Percentiles rank a stretch among this genome's conserved stretches.
These are phyloP conservation scores for Acrocalymma vagum DNA, from an alignment of 2,329 filamentous ascomycete species.

Conservation along the genomic window DNA sequence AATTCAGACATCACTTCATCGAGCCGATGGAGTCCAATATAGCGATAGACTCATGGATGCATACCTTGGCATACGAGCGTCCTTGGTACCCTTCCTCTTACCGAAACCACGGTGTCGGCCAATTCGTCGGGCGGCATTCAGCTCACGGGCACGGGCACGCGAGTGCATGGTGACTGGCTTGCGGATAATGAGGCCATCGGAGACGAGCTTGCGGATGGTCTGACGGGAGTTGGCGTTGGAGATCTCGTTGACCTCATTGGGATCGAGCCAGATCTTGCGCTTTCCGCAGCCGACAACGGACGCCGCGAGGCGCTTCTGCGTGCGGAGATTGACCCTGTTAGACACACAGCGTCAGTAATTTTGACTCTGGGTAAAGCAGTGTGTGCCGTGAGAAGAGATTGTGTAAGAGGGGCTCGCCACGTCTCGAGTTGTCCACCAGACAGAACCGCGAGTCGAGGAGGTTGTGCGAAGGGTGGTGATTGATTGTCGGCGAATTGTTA, in stretches of 20 bases:
- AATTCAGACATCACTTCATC: constrained; percentile 16
- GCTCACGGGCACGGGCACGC: constrained; percentile 91
- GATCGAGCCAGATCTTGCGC: constrained; percentile 99
- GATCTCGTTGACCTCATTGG: constrained; percentile 99
- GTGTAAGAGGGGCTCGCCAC: constrained; percentile 47
- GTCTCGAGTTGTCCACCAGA: constrained; percentile 29
- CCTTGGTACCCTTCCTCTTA: constrained; percentile 99
- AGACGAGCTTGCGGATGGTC: constrained; percentile 99
- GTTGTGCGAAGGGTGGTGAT: constrained; percentile 24
- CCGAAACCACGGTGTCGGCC: constrained; percentile 98
- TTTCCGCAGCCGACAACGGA: constrained; percentile 98
- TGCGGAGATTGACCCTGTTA: constrained; percentile 96
- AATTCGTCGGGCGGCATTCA: constrained; percentile 92
- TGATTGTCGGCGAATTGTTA: constrained; percentile 23
- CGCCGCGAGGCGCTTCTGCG: constrained; percentile 99
- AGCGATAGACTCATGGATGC: constrained; percentile 44
- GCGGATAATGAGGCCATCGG: constrained; percentile 99
- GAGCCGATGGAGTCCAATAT: constrained; percentile 15
- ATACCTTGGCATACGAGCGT: constrained; percentile 98
- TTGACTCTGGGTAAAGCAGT: constrained; percentile 25
- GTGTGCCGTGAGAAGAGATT: constrained; percentile 24
- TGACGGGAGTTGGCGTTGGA: constrained; percentile 99
- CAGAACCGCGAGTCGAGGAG: constrained; percentile 30
- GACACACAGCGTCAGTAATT: constrained; percentile 41
- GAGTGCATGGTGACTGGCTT: constrained; percentile 99